phyloP scores from a whole-genome alignment of 345 rosid species.

The Euphorbia lathyris region DNA sequence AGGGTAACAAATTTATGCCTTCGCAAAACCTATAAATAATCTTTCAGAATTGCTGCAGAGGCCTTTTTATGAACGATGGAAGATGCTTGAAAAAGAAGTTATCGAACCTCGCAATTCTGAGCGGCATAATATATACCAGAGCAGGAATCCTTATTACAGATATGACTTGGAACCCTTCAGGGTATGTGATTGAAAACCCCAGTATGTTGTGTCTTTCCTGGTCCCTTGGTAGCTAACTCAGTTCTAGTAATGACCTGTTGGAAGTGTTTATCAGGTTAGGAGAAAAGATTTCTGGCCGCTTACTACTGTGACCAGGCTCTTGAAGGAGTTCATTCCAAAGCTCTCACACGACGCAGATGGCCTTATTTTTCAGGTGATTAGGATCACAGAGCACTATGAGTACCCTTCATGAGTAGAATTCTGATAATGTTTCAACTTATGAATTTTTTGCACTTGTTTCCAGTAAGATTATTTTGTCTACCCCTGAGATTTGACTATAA shows the following conservation, averaged over 20 bases:
- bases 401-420: not conserved
- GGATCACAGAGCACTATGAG: slow-evolving; percentile 10
- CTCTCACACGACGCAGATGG: slow-evolving; percentile 99
- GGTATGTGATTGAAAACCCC: slow-evolving; percentile 45
- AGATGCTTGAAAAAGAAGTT: slow-evolving; percentile 92
- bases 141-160: slow-evolving; percentile 73
- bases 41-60: slow-evolving; percentile 51
- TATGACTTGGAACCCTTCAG: slow-evolving; percentile 94
- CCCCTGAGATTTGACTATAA: not conserved
- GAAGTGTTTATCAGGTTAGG: slow-evolving; percentile 60
- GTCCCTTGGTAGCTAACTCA: not conserved
- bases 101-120: slow-evolving; percentile 92
- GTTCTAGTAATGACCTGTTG: slow-evolving; percentile 20
- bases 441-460: not conserved
- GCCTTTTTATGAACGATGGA: slow-evolving; percentile 96
- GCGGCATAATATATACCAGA: slow-evolving; percentile 58
- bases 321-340: slow-evolving; percentile 87
- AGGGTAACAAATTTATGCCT: not conserved
- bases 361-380: slow-evolving; percentile 85
- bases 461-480: not conserved
- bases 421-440: not conserved
- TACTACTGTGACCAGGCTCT: slow-evolving; percentile 76
- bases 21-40: slow-evolving; percentile 24
- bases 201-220: not conserved
- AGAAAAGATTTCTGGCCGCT: slow-evolving; percentile 98